Base-by-base conservation (phyloP, 1,284 basidiomycete genomes). In the Leccinum ponderosum region DNA sequence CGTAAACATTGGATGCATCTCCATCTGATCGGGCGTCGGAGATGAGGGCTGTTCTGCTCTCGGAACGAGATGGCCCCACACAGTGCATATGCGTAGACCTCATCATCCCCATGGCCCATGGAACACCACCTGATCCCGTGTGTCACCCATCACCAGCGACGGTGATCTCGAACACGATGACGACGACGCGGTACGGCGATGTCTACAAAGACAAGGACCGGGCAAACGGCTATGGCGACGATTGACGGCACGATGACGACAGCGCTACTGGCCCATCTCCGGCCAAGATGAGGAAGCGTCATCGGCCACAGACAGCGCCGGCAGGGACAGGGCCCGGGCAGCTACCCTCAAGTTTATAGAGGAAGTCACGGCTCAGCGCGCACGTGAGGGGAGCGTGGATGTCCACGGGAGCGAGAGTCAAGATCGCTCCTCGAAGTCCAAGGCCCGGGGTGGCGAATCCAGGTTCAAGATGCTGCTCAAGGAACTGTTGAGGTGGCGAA, bases 1-100 rank as follows among this genome's bases (percentile, higher is more conserved):
- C 0, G 65, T 66, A 29, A 73, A 75, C 72, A 75, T 74, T n/a
- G 72, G 73, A 25, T 75, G 70, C 37, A 71, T 56, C 17, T 50
- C 54, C 12, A 9, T 29, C 2, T 6, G 37, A 50, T 53, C 53
- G 4, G 17, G 31, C 5, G 29, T 57, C 15, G 42, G 14, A 17
- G 47, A 6, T 8, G 62, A 6, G 5, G 59, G 56, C 15, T 57
- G 61, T n/a, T 12, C 47, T 17, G 42, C 37, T 15, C 20, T 52
- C 15, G 56, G 6, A n/a, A 47, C 44, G 1, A 48, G 4, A 37
- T 73, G 69, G 27, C 27, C 14, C 68, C 68, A 60, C 70, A 69
- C 31, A 64, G 3, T 2, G 58, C 31, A 53, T 70, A 69, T 1
- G 55, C 39, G 4, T 66, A 50, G 15, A 5, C 6, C 1, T 57